Evolutionary conservation across 805 yeast genomes (phyloP).

Genomic region (Yarrowia sp.): DNA sequence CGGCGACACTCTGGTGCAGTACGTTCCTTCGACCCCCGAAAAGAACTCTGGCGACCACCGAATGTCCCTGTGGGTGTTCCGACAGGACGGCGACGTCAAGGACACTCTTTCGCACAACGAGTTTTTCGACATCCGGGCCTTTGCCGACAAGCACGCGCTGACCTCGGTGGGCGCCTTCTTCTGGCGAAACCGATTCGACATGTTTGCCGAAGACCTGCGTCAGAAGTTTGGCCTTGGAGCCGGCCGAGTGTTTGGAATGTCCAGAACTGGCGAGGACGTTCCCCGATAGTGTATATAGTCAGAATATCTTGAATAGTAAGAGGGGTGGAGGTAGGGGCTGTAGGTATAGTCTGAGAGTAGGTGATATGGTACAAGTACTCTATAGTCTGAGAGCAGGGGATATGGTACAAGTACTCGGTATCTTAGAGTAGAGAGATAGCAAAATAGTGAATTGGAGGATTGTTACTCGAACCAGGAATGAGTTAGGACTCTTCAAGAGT

Average conservation of each 20-base stretch:
- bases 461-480: no score
- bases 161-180: conserved; percentile 89
- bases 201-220: conserved; percentile 72
- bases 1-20: conserved; percentile 60
- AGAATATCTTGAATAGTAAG: neutral
- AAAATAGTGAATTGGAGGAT: no score
- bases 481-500: no score
- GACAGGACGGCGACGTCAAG: conserved; percentile 57
- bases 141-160: conserved; percentile 62
- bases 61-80: conserved; percentile 87
- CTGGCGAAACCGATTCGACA: conserved; percentile 87
- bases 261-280: conserved; percentile 35
- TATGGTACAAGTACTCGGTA: no score
- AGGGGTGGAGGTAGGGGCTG: neutral
- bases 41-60: conserved; percentile 85
- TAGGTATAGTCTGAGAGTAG: no score
- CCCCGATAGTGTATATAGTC: conserved; percentile 39
- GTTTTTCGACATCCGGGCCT: conserved; percentile 74
- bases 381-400: no score
- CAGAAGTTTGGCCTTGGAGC: conserved; percentile 71
- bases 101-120: conserved; percentile 51
- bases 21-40: conserved; percentile 86
- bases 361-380: no score
- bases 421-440: no score
- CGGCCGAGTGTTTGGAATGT: conserved; percentile 66